Evolutionary conservation across 225 moss, liverwort and hornwort genomes (phyloP), one percentile per base, ranked within the genome.

Genomic region (Rhytidiadelphus loreus): DNA sequence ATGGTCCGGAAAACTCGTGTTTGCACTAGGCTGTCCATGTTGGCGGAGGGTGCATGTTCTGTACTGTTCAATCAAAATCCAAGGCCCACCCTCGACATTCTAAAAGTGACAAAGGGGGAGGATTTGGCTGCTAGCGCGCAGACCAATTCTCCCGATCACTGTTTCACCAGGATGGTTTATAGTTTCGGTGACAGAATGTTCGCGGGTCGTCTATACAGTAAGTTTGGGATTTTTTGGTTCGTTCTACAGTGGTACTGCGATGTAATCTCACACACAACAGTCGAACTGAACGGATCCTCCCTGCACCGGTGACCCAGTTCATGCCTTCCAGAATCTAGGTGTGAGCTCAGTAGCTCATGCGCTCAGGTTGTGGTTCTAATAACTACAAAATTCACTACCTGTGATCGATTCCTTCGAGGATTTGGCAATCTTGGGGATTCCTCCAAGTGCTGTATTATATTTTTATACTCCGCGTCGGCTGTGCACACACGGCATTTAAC

Each of bases 121-220:
- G 59, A 29, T 74, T 89, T 90, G 87, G 89, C 91, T 90, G 87
- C 82, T 90, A 87, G 89, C 28, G 82, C 37, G 61, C 76, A 70
- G 89, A 85, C 85, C 77, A 39, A 35, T 70, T 87, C 89, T 48
- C 32, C 46, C 13, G 61, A 62, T 37, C 41, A 24, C 68, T 53
- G 53, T 69, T 82, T 37, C 63, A 3, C 13, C 7, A 21, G 12
- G 39, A 18, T 58, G 46, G 64, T 62, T 69, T 25, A 2, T 7
- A 48, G 81, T n/a, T 59, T 61, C 32, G 65, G 60, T 66, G 12
- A 17, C 46, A 25, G 82, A 88, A 91, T 85, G 82, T 77, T 87
- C 82, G 32, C 32, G 22, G 55, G 43, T 48, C 15, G 65, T 55
- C 84, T 44, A 14, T 3, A n/a, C n/a, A n/a, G n/a, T n/a, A 69